Percentiles rank a stretch among this genome's conserved stretches.
These are phyloP conservation scores for Hymenoscyphus infarciens DNA, from an alignment of 2,329 filamentous ascomycete genomes.

Conservation along the genomic window DNA sequence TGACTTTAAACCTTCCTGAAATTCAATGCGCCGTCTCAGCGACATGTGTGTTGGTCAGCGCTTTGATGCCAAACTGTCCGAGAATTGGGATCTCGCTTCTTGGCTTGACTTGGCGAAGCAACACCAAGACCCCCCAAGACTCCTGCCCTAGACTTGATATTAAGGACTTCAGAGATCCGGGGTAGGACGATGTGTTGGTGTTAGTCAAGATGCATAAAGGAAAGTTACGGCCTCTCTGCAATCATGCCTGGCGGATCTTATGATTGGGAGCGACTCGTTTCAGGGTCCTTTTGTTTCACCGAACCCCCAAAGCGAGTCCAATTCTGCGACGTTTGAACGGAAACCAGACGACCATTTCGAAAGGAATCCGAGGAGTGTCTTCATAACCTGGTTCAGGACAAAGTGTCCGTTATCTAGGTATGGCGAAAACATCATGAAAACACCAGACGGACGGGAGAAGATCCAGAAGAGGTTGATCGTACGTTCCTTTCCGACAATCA, in stretches of 20 bases:
- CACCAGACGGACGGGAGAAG: not conserved
- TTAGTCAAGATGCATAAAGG: not conserved
- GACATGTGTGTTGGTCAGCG: not conserved
- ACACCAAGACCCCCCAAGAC: not conserved
- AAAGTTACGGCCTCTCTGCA: not conserved
- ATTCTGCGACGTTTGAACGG: slow-evolving; percentile 1
- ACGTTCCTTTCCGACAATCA: not conserved
- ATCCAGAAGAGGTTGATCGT: not conserved
- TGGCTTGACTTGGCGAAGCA: not conserved
- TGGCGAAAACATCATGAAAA: not conserved
- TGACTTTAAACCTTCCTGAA: not conserved
- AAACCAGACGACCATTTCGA: not conserved
- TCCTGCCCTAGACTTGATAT: not conserved
- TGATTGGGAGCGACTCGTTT: not conserved
- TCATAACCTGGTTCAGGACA: not conserved
- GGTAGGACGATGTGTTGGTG: not conserved
- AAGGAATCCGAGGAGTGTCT: not conserved
- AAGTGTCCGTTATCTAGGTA: not conserved
- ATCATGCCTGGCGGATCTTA: not conserved
- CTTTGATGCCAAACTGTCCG: not conserved
- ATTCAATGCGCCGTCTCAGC: slow-evolving; percentile 7
- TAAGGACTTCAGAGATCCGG: not conserved
- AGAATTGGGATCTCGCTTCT: not conserved
- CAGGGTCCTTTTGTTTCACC: not conserved
- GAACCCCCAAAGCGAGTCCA: not conserved